Base-by-base conservation (phyloP, 495 filamentous ascomycete species). In the Tuber magnatum region DNA sequence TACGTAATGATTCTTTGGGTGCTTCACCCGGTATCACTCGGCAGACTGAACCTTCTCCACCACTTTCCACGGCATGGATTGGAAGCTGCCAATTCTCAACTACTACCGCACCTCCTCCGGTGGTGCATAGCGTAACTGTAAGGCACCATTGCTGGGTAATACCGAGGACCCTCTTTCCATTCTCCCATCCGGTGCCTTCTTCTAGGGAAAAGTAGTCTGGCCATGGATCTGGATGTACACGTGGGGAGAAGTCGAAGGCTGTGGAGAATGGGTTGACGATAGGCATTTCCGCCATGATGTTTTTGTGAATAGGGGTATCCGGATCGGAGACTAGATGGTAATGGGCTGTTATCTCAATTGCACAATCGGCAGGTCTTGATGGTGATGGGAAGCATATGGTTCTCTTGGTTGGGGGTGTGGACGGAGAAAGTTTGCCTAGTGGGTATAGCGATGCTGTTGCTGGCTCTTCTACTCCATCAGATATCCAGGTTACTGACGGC, bases 201-300 rank as follows among this genome's bases (percentile, higher is more conserved):
- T 86, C 84, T n/a, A 88, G 79, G 8, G 88, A 85, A 81, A 98
- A 97, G 81, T 93, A 91, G 78, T 89, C 92, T 12, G 96, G 94
- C 94, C 94, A 98, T 14, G 88, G 86, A 71, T 90, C 89, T 2
- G 88, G 85, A 84, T 97, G 90, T 8, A 97, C 83, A 5, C 90
- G 88, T 22, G 95, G 93, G 3, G 88, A 85, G 78, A 97, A 91
- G 72, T 94, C 92, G 80, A 94, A 97, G 78, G 90, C 93, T 12
- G 93, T 91, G 84, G 97, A 93, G 77, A 98, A 97, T 12, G 95
- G 93, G 48, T 88, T 89, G 72, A 92, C 86, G 73, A 97, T 86
- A 24, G 90, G 87, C 22, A 99, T 80, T 22, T 90, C 89, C 32
- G 90, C 87, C 0, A 87, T 85, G 9, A 89, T 81, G 1, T 88